Percentiles rank a stretch among this genome's conserved stretches.
phyloP scores from a whole-genome alignment of 2,329 filamentous ascomycete genomes.

The Dactylellina leptospora region DNA sequence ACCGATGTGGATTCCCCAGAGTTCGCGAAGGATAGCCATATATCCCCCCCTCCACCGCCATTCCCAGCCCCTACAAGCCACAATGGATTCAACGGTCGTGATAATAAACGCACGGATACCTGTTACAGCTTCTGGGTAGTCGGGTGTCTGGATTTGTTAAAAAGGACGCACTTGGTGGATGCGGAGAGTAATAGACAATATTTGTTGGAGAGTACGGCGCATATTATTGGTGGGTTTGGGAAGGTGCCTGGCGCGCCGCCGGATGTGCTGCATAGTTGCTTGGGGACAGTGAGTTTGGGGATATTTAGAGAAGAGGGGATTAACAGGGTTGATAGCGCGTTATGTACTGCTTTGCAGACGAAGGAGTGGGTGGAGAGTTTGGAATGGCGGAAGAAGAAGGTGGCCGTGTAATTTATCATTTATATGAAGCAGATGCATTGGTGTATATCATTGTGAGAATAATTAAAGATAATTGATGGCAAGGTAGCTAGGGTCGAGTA shows the following conservation, averaged over 20 bases:
- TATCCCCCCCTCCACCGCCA: conserved; percentile 54
- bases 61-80: conserved; percentile 17
- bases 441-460: too few species aligned
- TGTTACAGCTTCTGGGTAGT: conserved; percentile 95
- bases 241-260: conserved; percentile 66
- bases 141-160: conserved; percentile 67
- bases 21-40: conserved; percentile 58
- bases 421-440: neutral
- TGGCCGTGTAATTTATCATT: neutral
- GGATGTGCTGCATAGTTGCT: conserved; percentile 86
- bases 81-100: conserved; percentile 82
- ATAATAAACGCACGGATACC: conserved; percentile 91
- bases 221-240: conserved; percentile 82
- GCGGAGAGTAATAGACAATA: conserved; percentile 73
- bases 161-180: conserved; percentile 69
- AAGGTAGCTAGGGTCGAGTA: too few species aligned
- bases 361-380: conserved; percentile 64
- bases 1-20: conserved; percentile 60
- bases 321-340: conserved; percentile 74
- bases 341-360: conserved; percentile 76
- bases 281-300: conserved; percentile 82
- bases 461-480: too few species aligned
- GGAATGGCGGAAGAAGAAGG: conserved; percentile 57
- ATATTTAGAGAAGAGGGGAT: conserved; percentile 76
- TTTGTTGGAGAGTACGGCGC: conserved; percentile 84